Evolutionary conservation across 495 filamentous ascomycete species (phyloP), one percentile per base, ranked within the genome.

Genomic region (Xylaria flabelliformis): DNA sequence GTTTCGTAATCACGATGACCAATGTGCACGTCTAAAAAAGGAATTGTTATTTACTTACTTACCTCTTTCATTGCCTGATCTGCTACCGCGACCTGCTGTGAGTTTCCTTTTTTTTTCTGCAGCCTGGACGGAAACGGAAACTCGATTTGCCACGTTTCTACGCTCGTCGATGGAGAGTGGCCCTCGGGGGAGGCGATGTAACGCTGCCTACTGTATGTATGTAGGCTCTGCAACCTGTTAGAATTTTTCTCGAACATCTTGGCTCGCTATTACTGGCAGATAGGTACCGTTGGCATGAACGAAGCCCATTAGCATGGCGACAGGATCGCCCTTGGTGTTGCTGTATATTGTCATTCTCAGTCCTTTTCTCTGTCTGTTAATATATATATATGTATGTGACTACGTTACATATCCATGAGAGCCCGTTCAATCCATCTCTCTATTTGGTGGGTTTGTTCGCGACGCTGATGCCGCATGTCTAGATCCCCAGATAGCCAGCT

Each of bases 1-100:
- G 26, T 13, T 0, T 17, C 29, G 12, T 24, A 12, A 53, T 55
- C 9, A 3, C 51, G 4, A 24, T 26, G 4, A 13, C 26, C 24
- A 56, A 56, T 56, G 53, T 32, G 53, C 53, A 56, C 53, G 53
- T 56, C 26, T 56, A 56, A 56, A 56, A 56, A 56, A 29, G 53
- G 53, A 56, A 0, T 53, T 8, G 13, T 44, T 44, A 12, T 1
- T 0, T 44, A 17, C 42, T 15, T 12, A 13, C 17, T 6, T 48
- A 17, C 50, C 51, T 4, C 2, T 24, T 8, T 7, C 24, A 10
- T 12, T 19, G 12, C 4, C 8, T 12, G 4, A 29, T 5, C 13
- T 32, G 29, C 51, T 55, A 26, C 50, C n/a, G 46, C 6, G n/a
- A 21, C n/a, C n/a, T 21, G 9, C 51, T 55, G 51, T 10, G 12